phyloP scores from a whole-genome alignment of 352 stramenopile species.

The Pythium aquatile region DNA sequence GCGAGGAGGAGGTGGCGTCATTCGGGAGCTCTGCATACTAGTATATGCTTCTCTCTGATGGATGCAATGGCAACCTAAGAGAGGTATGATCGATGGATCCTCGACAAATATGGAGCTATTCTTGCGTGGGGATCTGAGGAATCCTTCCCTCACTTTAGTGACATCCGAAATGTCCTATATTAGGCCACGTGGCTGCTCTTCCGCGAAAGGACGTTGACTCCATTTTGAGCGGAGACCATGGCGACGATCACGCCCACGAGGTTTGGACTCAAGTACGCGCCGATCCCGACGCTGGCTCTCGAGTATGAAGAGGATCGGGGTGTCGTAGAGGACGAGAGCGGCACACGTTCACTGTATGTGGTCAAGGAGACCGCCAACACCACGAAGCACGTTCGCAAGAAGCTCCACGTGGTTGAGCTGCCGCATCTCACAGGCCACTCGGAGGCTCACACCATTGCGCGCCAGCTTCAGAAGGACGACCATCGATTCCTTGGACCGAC shows the following conservation, averaged over 20 bases:
- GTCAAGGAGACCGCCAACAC: constrained; percentile 28
- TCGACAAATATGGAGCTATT: constrained; percentile 14
- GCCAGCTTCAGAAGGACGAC: constrained; percentile 67
- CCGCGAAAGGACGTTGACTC: constrained; percentile 11
- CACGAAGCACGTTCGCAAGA: constrained; percentile 29
- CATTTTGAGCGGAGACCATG: background rate
- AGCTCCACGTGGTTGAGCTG: constrained; percentile 81
- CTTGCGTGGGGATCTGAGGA: background rate
- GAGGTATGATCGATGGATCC: too few species aligned
- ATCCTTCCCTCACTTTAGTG: constrained; percentile 5
- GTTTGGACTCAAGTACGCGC: constrained; percentile 82
- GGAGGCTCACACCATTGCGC: constrained; percentile 41
- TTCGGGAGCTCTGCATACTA: background rate
- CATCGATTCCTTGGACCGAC: constrained; percentile 50
- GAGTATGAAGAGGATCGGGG: constrained; percentile 75
- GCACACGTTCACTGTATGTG: constrained; percentile 54
- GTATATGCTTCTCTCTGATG: too few species aligned
- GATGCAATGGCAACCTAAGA: too few species aligned
- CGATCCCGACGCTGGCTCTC: constrained; percentile 73
- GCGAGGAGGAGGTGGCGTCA: background rate
- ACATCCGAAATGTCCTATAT: constrained; percentile 1
- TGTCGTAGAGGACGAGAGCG: constrained; percentile 34
- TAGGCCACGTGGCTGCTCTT: too few species aligned
- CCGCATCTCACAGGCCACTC: constrained; percentile 51
- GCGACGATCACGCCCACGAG: constrained; percentile 72